A percentile compares a stretch with the other conserved stretches of the same genome.
Evolutionary conservation across 140 eudicot genomes (phyloP).

Genomic region (Ambrosia hybrid): DNA sequence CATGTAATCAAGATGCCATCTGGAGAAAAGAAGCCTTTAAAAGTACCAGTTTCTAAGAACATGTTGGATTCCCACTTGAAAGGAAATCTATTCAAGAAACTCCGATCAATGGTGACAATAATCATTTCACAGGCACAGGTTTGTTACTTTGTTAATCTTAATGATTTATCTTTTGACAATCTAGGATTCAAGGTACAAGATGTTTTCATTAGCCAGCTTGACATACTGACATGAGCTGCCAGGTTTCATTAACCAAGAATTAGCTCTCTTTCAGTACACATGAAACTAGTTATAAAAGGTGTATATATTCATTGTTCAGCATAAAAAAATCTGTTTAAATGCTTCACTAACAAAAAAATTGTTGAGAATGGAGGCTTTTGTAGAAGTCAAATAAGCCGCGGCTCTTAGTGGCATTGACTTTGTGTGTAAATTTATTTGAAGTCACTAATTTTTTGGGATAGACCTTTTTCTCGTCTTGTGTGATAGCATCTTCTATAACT

Average conservation of each 20-base stretch:
- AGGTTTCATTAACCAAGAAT: neutral
- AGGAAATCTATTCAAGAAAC: slow-evolving; percentile 60
- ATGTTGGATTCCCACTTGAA: slow-evolving; percentile 89
- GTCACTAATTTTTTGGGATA: too few species aligned
- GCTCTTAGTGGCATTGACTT: too few species aligned
- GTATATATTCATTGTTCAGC: neutral
- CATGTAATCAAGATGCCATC: slow-evolving; percentile 85
- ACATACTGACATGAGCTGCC: slow-evolving; percentile 18
- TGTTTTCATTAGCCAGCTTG: slow-evolving; percentile 2
- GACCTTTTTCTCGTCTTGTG: too few species aligned
- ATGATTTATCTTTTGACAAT: slow-evolving; percentile 11
- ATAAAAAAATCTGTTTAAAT: too few species aligned
- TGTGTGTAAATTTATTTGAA: too few species aligned
- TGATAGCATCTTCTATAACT: too few species aligned
- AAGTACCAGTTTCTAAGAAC: slow-evolving; percentile 82
- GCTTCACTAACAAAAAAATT: too few species aligned
- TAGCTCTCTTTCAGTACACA: slow-evolving; percentile 11
- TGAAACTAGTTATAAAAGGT: slow-evolving; percentile 12
- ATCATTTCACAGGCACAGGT: slow-evolving; percentile 89
- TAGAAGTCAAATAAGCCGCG: too few species aligned
- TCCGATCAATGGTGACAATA: slow-evolving; percentile 66
- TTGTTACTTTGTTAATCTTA: slow-evolving; percentile 20
- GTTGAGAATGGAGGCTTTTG: too few species aligned
- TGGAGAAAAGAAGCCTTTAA: slow-evolving; percentile 74
- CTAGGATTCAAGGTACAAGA: neutral